phyloP scores from a whole-genome alignment of 768 basidiomycete genomes.

The Leccinum ochraceum region DNA sequence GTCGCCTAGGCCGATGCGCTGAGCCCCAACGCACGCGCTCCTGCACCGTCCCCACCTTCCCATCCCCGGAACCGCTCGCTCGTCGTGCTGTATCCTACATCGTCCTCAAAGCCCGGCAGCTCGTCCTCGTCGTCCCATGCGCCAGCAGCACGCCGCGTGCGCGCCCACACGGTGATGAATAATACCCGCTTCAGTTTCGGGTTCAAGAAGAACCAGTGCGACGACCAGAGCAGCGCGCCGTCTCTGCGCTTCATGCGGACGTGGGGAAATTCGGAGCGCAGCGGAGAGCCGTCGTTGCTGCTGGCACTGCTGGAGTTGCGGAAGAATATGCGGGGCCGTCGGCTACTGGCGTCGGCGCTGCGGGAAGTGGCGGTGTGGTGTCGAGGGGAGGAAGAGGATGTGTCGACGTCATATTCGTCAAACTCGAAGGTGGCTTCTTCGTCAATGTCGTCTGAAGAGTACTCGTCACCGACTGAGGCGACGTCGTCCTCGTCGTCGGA shows the following conservation, averaged over 20 bases:
- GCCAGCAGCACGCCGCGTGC: constrained; percentile 58
- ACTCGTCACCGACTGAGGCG: constrained; percentile 64
- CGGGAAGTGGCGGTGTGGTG: constrained; percentile 13
- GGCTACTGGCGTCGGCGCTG: constrained; percentile 1
- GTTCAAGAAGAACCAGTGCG: constrained; percentile 97
- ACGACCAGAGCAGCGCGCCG: constrained; percentile 91
- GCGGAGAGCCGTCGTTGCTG: constrained; percentile 34
- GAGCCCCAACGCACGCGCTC: constrained; percentile 80
- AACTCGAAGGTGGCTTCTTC: constrained; percentile 77
- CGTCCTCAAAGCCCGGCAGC: constrained; percentile 36
- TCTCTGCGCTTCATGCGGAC: constrained; percentile 55
- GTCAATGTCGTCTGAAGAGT: constrained; percentile 69
- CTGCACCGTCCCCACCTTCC: constrained; percentile 76
- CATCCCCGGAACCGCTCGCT: constrained; percentile 74
- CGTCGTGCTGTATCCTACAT: constrained; percentile 36
- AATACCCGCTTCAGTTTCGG: constrained; percentile 89
- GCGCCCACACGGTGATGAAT: constrained; percentile 91
- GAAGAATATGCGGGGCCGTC: constrained; percentile 15
- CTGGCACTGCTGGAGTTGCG: constrained; percentile 39
- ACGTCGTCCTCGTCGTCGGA: constrained; percentile 79
- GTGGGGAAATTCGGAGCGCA: constrained; percentile 42
- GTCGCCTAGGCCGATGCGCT: constrained; percentile 32
- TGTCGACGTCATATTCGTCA: constrained; percentile 79
- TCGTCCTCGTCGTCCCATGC: constrained; percentile 53
- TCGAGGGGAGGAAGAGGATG: constrained; percentile 30